Evolutionary conservation across 228 moss, liverwort and hornwort species (phyloP), one percentile per base, ranked within the genome.

Genomic region (Sphagnum fallax): DNA sequence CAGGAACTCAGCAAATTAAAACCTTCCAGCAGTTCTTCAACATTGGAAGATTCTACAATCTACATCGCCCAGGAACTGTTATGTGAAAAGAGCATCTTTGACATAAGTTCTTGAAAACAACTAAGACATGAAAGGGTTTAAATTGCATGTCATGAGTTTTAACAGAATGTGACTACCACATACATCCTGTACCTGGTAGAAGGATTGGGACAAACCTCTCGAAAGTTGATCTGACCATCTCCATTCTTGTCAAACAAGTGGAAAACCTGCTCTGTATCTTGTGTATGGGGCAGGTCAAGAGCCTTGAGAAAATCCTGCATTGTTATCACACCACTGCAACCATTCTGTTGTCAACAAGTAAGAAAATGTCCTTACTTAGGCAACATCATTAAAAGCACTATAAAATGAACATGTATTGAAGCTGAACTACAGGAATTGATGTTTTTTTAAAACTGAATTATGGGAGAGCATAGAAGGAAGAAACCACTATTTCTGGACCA

Each of bases 201-300:
- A 55, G 55, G 55, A 60, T 4, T 62, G 61, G 14, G 61, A 61
- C 57, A 65, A 68, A 88, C 88, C 88, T 88, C 88, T 69, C 84
- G 81, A 69, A 88, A 88, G 75, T 88, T 80, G 16, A 84, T 80
- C 61, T 74, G 69, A 51, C 88, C 88, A 6, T 61, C 72, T 13
- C 78, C 88, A 74, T 84, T 67, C 69, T 72, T 76, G 76, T 88
- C 84, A 52, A 88, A 88, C 60, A 88, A 82, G 66, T 84, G 77
- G 66, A 88, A 88, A 63, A 82, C 84, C 50, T 82, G 70, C 72
- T 77, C 66, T 14, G 88, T 88, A 67, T 79, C 75, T 53, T 75
- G 77, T 14, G 88, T 79, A 11, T 52, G 48, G 6, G 84, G 88
- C 67, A 88, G 84, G 69, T 80, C 76, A 51, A 88, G 88, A 50